Conservation (phyloP, 2,329 filamentous ascomycete genomes). For the Cercospora nicotianae region DNA sequence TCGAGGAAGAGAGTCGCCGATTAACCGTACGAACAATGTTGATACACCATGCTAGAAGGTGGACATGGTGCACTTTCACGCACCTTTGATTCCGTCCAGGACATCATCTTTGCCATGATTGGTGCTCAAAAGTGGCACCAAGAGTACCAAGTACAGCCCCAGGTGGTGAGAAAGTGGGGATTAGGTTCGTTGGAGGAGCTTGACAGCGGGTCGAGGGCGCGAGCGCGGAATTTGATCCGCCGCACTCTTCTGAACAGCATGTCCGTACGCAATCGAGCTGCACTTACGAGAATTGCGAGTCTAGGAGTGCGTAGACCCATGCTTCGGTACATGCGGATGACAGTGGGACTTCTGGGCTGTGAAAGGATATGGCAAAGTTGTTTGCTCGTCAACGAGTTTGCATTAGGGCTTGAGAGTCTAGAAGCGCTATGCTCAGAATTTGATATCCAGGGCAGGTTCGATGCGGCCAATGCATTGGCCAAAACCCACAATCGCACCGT, state of each 20-base stretch:
- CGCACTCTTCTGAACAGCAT: background rate
- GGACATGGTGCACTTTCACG: background rate
- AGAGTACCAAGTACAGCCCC: conserved; percentile 5
- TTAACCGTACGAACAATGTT: conserved; percentile 9
- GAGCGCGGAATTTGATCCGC: background rate
- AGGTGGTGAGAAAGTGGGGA: conserved; percentile 5
- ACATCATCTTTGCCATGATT: conserved; percentile 22
- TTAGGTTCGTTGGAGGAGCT: background rate
- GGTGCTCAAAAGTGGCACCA: conserved; percentile 3
- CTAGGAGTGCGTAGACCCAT: background rate
- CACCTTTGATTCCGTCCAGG: conserved; percentile 16
- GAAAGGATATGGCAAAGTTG: background rate
- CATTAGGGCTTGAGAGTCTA: background rate
- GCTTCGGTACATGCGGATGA: background rate
- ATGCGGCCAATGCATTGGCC: conserved; percentile 70
- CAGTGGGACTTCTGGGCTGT: background rate
- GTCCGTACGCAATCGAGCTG: background rate
- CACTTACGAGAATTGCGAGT: background rate
- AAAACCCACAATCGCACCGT: conserved; percentile 71
- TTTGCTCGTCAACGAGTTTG: background rate
- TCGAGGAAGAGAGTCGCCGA: background rate
- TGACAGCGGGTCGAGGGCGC: background rate
- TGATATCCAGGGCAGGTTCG: conserved; percentile 41
- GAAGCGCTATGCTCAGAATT: conserved; percentile 10
- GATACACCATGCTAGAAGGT: background rate